phyloP scores from a whole-genome alignment of 2,329 filamentous ascomycete species.

The Colletotrichum sp. region DNA sequence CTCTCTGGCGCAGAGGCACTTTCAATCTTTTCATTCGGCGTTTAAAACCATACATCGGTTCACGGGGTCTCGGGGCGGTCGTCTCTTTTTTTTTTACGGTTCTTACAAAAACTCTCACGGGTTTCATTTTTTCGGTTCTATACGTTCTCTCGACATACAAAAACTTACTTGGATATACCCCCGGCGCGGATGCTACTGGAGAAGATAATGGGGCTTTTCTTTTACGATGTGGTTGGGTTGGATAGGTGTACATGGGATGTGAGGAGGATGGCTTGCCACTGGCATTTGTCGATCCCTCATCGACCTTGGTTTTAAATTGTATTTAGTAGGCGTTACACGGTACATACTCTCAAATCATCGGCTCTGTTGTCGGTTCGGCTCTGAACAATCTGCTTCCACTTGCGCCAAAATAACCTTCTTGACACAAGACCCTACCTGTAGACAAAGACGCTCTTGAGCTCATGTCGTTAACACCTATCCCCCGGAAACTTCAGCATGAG shows the following conservation, averaged over 20 bases:
- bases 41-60: background rate
- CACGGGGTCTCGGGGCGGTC: background rate
- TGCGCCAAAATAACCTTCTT: rapidly evolving
- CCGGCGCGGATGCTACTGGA: background rate
- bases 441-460: background rate
- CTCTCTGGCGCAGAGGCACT: background rate
- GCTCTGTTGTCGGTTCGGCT: background rate
- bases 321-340: background rate
- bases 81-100: background rate
- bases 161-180: constrained; percentile 15
- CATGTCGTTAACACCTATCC: too few species aligned
- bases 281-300: background rate
- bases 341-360: background rate
- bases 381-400: background rate
- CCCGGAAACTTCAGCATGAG: rapidly evolving
- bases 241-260: background rate
- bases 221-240: background rate
- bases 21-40: background rate
- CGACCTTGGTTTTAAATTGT: background rate
- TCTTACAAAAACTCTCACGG: background rate
- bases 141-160: background rate
- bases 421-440: too few species aligned
- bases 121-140: background rate
- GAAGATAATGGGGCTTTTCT: background rate
- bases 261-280: background rate